Percentiles rank a stretch among this genome's conserved stretches.
Evolutionary conservation across 1,284 basidiomycete species (phyloP).

Genomic region (Pyrrhoderma noxium): DNA sequence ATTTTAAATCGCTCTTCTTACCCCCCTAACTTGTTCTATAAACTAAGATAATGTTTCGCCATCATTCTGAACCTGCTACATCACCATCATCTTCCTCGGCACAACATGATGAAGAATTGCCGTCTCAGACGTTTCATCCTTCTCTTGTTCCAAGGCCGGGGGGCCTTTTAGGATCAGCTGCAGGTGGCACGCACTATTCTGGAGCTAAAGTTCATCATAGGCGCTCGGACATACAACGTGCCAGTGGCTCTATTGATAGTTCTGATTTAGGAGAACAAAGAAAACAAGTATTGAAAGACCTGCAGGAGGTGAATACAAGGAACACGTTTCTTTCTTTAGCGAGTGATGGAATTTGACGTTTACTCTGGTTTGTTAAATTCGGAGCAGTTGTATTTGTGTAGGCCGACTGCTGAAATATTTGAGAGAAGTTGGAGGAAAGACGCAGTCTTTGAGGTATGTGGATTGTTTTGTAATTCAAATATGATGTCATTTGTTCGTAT

Average conservation of each 20-base stretch:
- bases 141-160: constrained; percentile 33
- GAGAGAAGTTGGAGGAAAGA: constrained; percentile 49
- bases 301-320: constrained; percentile 38
- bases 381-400: constrained; percentile 45
- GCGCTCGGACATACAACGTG: constrained; percentile 21
- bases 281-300: constrained; percentile 40
- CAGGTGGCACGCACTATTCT: constrained; percentile 23
- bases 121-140: constrained; percentile 39
- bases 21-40: neutral
- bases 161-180: constrained; percentile 47
- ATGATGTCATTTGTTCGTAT: neutral
- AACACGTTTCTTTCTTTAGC: neutral
- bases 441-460: constrained; percentile 50
- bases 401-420: constrained; percentile 50
- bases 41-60: neutral
- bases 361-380: too few species aligned
- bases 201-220: constrained; percentile 25
- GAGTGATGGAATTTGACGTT: too few species aligned
- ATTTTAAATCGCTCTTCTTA: neutral
- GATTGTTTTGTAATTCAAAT: neutral
- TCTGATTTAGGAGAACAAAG: constrained; percentile 21
- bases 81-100: neutral
- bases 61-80: neutral
- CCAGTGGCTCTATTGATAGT: constrained; percentile 15
- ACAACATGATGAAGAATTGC: constrained; percentile 24